These are phyloP conservation scores for Sugiyamaella mastotermitis DNA, from an alignment of 805 yeast species.

Conservation along the genomic window DNA sequence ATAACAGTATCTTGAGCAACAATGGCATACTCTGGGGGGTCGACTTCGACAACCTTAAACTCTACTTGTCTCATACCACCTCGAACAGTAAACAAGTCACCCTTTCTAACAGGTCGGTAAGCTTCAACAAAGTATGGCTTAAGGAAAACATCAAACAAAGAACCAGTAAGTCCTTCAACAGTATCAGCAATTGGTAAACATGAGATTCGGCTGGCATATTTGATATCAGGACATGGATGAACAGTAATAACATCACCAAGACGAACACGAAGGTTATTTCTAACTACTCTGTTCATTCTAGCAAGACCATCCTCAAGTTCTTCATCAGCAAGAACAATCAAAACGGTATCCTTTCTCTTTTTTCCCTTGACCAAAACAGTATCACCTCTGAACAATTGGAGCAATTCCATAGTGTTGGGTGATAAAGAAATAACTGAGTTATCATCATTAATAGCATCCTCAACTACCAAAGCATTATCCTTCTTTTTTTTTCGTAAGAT, in stretches of 20 bases:
- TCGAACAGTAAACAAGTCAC: conserved; percentile 91
- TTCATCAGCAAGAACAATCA: conserved; percentile 93
- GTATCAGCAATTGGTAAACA: conserved; percentile 97
- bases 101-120: conserved; percentile 96
- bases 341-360: conserved; percentile 94
- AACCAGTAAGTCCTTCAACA: conserved; percentile 95
- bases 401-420: conserved; percentile 88
- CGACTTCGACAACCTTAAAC: conserved; percentile 96
- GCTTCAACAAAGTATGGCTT: conserved; percentile 99
- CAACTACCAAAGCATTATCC: conserved; percentile 90
- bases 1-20: conserved; percentile 98
- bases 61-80: conserved; percentile 99
- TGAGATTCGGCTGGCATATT: conserved; percentile 90
- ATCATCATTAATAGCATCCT: conserved; percentile 95
- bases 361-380: conserved; percentile 96
- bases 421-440: conserved; percentile 95
- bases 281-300: conserved; percentile 88
- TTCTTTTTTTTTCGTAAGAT: conserved; percentile 96
- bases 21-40: conserved; percentile 94
- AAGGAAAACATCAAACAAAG: conserved; percentile 89
- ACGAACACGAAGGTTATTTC: conserved; percentile 90
- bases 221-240: conserved; percentile 96
- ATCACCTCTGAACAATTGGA: conserved; percentile 96
- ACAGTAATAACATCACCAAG: conserved; percentile 87
- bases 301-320: conserved; percentile 95